phyloP scores from a whole-genome alignment of 164 flowering plant genomes.

The Umbellularia californica region DNA sequence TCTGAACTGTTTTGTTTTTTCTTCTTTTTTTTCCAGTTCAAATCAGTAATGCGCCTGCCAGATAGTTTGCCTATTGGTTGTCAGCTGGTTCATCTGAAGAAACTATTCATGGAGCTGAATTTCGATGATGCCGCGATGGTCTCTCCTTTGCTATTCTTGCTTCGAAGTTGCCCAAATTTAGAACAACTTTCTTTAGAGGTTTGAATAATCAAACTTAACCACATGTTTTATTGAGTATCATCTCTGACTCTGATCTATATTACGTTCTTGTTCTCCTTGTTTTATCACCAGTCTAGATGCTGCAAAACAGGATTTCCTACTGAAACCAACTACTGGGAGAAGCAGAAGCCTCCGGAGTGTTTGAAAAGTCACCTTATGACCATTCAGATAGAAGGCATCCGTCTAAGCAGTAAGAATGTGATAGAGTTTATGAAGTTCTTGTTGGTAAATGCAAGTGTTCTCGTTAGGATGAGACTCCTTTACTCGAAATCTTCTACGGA shows the following conservation, averaged over 20 bases:
- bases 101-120: background rate
- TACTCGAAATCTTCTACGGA: no score
- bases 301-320: no score
- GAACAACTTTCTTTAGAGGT: background rate
- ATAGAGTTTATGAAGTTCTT: background rate
- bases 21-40: background rate
- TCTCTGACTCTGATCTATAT: no score
- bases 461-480: background rate
- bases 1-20: background rate
- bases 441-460: background rate
- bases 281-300: no score
- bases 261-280: no score
- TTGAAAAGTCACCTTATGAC: background rate
- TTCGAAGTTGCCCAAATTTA: background rate
- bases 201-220: background rate
- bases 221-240: no score
- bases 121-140: background rate
- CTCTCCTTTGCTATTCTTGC: background rate
- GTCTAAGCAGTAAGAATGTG: background rate
- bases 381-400: background rate
- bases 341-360: background rate
- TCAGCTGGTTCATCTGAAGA: constrained; percentile 1
- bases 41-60: background rate
- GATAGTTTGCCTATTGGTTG: background rate
- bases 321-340: background rate